Evolutionary conservation across 2,329 filamentous ascomycete genomes (phyloP), one percentile per base, ranked within the genome.

Genomic region (Didymella glomerata): DNA sequence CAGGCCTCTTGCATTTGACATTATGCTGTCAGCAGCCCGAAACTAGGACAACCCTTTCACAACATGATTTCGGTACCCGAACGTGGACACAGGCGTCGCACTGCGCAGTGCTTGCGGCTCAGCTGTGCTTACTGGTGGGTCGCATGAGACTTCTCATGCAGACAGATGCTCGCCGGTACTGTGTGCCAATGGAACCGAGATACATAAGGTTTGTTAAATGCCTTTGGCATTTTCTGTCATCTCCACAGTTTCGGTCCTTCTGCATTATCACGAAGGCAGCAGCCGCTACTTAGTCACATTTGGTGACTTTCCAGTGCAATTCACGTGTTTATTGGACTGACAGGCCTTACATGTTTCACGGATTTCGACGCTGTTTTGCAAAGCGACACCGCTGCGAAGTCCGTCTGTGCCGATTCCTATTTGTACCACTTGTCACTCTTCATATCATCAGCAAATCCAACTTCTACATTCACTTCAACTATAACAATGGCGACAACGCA

Each of bases 401-500:
- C 55, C 55, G 55, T 41, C 24, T 48, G 27, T 7, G 14, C 20
- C 22, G 38, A 20, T 28, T 22, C 9, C 5, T 27, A 49, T 38
- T 45, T 54, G 20, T 59, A 50, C 25, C 2, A 11, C 4, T 20
- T 22, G 7, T 22, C 25, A 7, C 20, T 27, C 28, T 27, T 20
- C 22, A 9, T 18, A 10, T 11, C 10, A 2, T 34, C 11, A 16
- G 9, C 9, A 32, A 32, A 30, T 16, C 41, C 16, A 13, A 25
- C 24, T 25, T 40, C 22, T 25, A 16, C 16, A n/a, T 34, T 36
- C 38, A n/a, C 20, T 9, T 16, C 22, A 2, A 45, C 40, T 3
- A 8, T 22, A 30, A 54, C 48, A 46, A 72, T 72, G 69, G 54
- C 67, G 28, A 57, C 58, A 53, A 64, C 64, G 25, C 65, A 67